These are phyloP conservation scores for Pythium coloratum DNA, from an alignment of 352 stramenopile species.

Conservation along the genomic window DNA sequence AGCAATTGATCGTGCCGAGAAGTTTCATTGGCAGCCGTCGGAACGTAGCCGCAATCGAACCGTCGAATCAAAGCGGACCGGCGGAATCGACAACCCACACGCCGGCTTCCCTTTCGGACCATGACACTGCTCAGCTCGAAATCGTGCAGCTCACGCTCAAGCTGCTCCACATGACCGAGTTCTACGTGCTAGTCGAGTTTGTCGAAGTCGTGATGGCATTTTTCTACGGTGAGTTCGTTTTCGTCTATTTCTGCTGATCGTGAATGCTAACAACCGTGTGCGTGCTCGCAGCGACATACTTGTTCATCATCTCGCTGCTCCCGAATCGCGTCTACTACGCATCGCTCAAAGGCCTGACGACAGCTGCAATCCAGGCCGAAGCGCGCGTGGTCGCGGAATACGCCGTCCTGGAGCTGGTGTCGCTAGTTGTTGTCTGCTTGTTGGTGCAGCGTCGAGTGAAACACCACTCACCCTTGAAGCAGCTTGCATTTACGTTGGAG, in stretches of 20 bases:
- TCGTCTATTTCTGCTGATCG: no score
- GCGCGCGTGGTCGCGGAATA: not conserved
- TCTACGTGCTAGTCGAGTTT: conserved; percentile 22
- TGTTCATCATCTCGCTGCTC: conserved; percentile 3
- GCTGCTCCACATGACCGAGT: conserved; percentile 16
- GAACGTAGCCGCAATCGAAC: not conserved
- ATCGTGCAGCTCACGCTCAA: not conserved
- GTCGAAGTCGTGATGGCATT: conserved; percentile 22
- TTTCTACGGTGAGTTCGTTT: not conserved
- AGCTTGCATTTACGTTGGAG: conserved; percentile 35
- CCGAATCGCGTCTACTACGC: conserved; percentile 15
- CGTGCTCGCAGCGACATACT: not conserved
- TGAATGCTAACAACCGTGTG: no score
- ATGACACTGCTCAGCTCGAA: not conserved
- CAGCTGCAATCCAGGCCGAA: not conserved
- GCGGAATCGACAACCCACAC: no score
- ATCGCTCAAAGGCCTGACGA: not conserved
- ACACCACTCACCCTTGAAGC: not conserved
- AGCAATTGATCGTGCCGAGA: no score
- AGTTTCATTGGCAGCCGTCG: not conserved
- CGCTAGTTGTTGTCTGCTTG: conserved; percentile 1
- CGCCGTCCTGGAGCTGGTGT: conserved; percentile 6
- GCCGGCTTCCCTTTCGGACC: not conserved
- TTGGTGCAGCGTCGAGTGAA: not conserved
- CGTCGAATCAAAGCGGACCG: no score